Base-by-base conservation (phyloP, 495 filamentous ascomycete genomes). In the Durotheca rogersii region DNA sequence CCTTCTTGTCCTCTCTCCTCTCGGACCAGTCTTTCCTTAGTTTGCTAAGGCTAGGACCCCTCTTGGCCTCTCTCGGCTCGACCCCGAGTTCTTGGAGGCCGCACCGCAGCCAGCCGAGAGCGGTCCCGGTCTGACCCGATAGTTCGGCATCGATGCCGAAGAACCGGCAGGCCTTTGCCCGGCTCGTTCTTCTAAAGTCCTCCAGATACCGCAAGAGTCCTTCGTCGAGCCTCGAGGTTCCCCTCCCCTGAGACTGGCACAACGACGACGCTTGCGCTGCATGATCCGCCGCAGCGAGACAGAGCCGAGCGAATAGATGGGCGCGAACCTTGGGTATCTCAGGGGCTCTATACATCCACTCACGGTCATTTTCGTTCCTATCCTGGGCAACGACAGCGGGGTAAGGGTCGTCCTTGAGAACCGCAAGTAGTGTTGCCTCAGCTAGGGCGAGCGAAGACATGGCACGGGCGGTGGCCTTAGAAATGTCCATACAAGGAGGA, bases 331-430 rank as follows among this genome's bases (percentile, higher is more conserved):
- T 90, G 17, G 89, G 88, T 18, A 95, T 87, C 41, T 88, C 83
- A 9, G 90, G 88, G 0, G 86, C 78, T 60, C 84, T 85, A 56
- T 90, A 87, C 89, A 95, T 95, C 90, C 90, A 96, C 56, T 94
- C 90, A 25, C 78, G 86, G 65, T 90, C 87, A 52, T 86, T 82
- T 19, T 82, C 78, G 58, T 93, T 90, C 23, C 88, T 77, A 36
- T 82, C 80, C 46, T 89, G 86, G 7, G 87, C 81, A 21, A 89
- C 85, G 10, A 81, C 79, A 2, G 83, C 82, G 1, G 93, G 83
- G 58, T 97, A 96, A 0, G 92, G 89, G 61, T 98, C 93, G 56
- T 96, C 91, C 59, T 95, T 96, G 20, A 92, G 67, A 0, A 96
- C 89, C 2, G 89, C 87, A 1, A 96, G 75, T 4, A 97, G 78